phyloP scores from a whole-genome alignment of 1,284 basidiomycete species.

The Ganoderma leucocontextum region DNA sequence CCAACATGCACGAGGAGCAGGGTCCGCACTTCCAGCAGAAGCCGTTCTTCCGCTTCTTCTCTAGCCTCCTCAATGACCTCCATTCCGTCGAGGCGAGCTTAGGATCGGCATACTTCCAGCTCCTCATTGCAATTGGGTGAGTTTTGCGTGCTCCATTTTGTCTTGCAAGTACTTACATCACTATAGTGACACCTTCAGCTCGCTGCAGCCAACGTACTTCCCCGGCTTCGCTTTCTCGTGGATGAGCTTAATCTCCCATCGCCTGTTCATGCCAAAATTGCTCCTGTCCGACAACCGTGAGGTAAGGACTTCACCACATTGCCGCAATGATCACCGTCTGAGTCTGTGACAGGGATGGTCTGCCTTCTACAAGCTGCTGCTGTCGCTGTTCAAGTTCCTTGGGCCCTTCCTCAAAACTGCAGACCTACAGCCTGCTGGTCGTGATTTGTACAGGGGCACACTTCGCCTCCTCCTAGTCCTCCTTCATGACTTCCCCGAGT shows the following conservation, averaged over 20 bases:
- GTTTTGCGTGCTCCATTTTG: conserved; percentile 35
- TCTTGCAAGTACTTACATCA: conserved; percentile 13
- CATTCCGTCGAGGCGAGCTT: conserved; percentile 86
- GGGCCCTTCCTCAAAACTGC: conserved; percentile 89
- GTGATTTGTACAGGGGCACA: conserved; percentile 93
- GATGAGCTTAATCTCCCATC: conserved; percentile 96
- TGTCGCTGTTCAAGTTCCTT: conserved; percentile 95
- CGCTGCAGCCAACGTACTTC: conserved; percentile 95
- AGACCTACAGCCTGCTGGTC: conserved; percentile 84
- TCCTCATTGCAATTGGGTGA: conserved; percentile 89
- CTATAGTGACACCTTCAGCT: conserved; percentile 92
- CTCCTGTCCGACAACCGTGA: conserved; percentile 86
- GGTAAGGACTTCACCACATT: conserved; percentile 48
- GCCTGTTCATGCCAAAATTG: conserved; percentile 97
- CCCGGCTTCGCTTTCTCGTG: conserved; percentile 99
- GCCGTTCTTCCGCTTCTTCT: conserved; percentile 99
- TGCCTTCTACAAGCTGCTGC: conserved; percentile 93
- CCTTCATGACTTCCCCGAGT: conserved; percentile 98
- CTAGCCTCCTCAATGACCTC: conserved; percentile 93
- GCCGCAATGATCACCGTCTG: not conserved
- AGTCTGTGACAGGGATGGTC: conserved; percentile 78
- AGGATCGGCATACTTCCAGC: conserved; percentile 88
- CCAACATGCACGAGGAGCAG: conserved; percentile 95
- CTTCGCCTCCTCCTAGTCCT: conserved; percentile 93
- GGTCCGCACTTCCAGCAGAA: conserved; percentile 94